Evolutionary conservation across 306 rosid species (phyloP).

Genomic region (Crotalaria pallida): DNA sequence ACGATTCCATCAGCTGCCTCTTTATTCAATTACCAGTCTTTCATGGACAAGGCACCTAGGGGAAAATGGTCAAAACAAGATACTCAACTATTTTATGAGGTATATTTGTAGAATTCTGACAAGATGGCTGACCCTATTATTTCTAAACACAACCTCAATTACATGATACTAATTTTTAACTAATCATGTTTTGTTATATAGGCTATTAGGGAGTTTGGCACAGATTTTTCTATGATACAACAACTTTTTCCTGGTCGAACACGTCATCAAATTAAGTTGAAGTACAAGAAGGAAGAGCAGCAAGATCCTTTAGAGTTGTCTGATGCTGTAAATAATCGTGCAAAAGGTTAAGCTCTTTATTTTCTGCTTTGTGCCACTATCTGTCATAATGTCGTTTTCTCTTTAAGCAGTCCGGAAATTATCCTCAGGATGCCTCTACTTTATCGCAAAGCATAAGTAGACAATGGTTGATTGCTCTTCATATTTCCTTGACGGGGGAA

Average conservation of each 20-base stretch:
- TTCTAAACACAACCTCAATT: not conserved
- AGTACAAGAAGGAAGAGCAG: slow-evolving; percentile 74
- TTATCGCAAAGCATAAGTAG: not conserved
- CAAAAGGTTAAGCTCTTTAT: slow-evolving; percentile 43
- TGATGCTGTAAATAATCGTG: slow-evolving; percentile 51
- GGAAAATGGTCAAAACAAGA: slow-evolving; percentile 79
- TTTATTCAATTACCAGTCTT: slow-evolving; percentile 63
- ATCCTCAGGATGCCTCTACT: not conserved
- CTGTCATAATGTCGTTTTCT: not conserved
- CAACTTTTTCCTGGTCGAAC: slow-evolving; percentile 65
- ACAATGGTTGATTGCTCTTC: slow-evolving; percentile 6
- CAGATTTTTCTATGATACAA: slow-evolving; percentile 73
- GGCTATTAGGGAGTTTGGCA: slow-evolving; percentile 71
- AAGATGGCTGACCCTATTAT: not conserved
- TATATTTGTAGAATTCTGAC: slow-evolving; percentile 22
- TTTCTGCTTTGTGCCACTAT: slow-evolving; percentile 5
- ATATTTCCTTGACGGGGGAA: not conserved
- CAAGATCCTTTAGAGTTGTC: slow-evolving; percentile 48
- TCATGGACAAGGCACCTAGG: slow-evolving; percentile 63
- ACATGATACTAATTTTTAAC: too few species aligned
- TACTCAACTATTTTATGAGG: slow-evolving; percentile 77
- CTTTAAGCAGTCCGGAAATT: slow-evolving; percentile 1
- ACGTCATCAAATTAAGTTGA: slow-evolving; percentile 63
- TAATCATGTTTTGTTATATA: slow-evolving; percentile 17
- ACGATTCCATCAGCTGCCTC: slow-evolving; percentile 26